A percentile compares a stretch with the other conserved stretches of the same genome.
Conservation (phyloP, 1,284 basidiomycete genomes). For the Malassezia sp. region DNA sequence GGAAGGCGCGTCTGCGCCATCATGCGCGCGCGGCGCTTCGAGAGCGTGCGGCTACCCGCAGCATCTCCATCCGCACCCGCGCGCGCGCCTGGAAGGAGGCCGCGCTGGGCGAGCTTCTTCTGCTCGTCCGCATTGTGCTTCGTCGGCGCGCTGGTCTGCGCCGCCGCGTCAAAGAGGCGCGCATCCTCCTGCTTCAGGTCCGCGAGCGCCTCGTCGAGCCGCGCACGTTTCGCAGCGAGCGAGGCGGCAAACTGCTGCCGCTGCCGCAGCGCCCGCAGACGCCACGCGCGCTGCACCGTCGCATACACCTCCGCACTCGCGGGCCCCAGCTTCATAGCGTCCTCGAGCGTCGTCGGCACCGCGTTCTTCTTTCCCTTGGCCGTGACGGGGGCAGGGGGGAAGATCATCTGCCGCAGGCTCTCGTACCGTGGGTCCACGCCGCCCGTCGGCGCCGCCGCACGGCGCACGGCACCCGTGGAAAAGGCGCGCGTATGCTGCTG, state of each 20-base stretch:
- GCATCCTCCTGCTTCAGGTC: conserved; percentile 22
- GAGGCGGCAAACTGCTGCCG: conserved; percentile 50
- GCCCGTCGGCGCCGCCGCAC: conserved; percentile 23
- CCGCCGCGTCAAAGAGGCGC: conserved; percentile 27
- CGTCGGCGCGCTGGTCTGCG: conserved; percentile 32
- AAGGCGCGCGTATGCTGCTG: conserved; percentile 18
- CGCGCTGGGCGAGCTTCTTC: conserved; percentile 25
- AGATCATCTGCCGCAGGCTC: conserved; percentile 35
- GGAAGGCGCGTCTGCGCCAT: conserved; percentile 29
- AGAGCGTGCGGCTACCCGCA: conserved; percentile 21
- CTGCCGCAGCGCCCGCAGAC: conserved; percentile 64
- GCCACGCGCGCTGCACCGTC: conserved; percentile 84
- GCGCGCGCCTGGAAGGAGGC: conserved; percentile 21
- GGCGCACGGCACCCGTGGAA: conserved; percentile 20
- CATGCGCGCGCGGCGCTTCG: conserved; percentile 24
- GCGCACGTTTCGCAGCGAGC: conserved; percentile 26
- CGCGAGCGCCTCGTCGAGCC: conserved; percentile 29
- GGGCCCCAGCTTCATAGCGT: conserved; percentile 21
- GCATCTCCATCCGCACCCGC: conserved; percentile 16
- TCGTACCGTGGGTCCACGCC: conserved; percentile 42
- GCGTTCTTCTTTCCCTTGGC: conserved; percentile 18
- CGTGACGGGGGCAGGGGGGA: conserved; percentile 24
- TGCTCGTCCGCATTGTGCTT: conserved; percentile 36
- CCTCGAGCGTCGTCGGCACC: conserved; percentile 16
- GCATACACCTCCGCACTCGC: conserved; percentile 64